Evolutionary conservation across 345 rosid species (phyloP).

Genomic region (Boechera divaricarpa): DNA sequence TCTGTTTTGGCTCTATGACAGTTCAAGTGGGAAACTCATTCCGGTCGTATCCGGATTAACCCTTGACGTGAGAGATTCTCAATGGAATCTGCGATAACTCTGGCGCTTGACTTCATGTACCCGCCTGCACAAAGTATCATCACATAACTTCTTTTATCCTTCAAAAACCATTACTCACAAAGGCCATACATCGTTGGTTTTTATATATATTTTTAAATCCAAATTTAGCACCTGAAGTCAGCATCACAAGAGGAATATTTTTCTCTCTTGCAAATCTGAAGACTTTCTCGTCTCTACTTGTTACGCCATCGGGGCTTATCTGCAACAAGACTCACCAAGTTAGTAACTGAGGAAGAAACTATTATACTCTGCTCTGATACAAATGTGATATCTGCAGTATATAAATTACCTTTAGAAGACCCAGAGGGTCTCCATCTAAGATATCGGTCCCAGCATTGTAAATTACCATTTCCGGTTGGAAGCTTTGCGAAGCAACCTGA

Average conservation of each 20-base stretch:
- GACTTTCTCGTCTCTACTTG: conserved; percentile 84
- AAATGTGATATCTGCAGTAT: neutral
- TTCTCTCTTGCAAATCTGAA: conserved; percentile 79
- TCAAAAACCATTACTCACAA: neutral
- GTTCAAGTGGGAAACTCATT: conserved; percentile 25
- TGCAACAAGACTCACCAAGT: conserved; percentile 43
- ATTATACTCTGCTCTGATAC: neutral
- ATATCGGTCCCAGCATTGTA: conserved; percentile 99
- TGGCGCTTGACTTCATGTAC: conserved; percentile 93
- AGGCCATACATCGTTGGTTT: too few species aligned
- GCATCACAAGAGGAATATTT: conserved; percentile 78
- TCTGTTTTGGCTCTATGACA: conserved; percentile 14
- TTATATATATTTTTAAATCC: neutral
- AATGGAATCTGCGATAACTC: conserved; percentile 84
- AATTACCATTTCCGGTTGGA: conserved; percentile 76
- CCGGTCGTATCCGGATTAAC: conserved; percentile 52
- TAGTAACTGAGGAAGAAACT: conserved; percentile 3
- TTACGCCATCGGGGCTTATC: conserved; percentile 81
- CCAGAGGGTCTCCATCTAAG: conserved; percentile 95
- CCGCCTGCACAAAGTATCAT: conserved; percentile 67
- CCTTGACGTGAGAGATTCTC: conserved; percentile 66
- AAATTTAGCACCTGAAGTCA: conserved; percentile 74
- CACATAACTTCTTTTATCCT: conserved; percentile 1
- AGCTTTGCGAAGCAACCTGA: conserved; percentile 72
- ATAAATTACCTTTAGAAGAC: conserved; percentile 69